Evolutionary conservation across 2,329 filamentous ascomycete genomes (phyloP).

Genomic region (Elsinoe arachidis): DNA sequence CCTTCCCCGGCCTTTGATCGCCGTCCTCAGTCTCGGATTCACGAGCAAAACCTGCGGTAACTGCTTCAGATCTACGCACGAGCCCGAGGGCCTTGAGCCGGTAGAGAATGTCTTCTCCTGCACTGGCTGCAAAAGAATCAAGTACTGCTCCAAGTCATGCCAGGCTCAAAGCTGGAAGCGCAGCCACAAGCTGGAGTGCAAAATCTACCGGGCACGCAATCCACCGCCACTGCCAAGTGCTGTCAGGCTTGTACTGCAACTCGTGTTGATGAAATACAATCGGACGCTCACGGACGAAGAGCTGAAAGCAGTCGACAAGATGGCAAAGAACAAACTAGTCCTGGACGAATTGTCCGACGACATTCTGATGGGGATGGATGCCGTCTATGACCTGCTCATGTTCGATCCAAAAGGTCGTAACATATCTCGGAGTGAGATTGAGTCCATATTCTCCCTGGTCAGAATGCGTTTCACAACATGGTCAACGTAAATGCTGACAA

Average conservation of each 20-base stretch:
- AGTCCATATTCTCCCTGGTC: background rate
- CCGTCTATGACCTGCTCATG: background rate
- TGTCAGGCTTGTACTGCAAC: slow-evolving; percentile 47
- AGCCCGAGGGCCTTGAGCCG: slow-evolving; percentile 20
- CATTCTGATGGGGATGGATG: slow-evolving; percentile 6
- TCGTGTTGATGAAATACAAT: slow-evolving; percentile 40
- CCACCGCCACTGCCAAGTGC: slow-evolving; percentile 43
- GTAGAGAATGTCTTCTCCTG: slow-evolving; percentile 43
- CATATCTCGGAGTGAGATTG: background rate
- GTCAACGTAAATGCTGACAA: background rate
- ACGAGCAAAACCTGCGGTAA: slow-evolving; percentile 49
- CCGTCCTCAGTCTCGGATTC: slow-evolving; percentile 45
- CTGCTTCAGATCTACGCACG: slow-evolving; percentile 40
- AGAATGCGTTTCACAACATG: background rate
- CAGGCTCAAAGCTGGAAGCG: slow-evolving; percentile 52
- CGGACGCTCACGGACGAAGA: slow-evolving; percentile 30
- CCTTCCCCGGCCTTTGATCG: slow-evolving; percentile 45
- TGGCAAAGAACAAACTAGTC: slow-evolving; percentile 20
- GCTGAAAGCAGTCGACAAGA: slow-evolving; percentile 34
- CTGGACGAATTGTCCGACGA: background rate
- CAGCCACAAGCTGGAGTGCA: slow-evolving; percentile 53
- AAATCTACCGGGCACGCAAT: slow-evolving; percentile 35
- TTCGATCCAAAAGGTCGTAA: background rate
- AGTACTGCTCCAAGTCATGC: slow-evolving; percentile 51
- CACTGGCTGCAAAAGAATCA: slow-evolving; percentile 48